Conservation (phyloP, 495 filamentous ascomycete species). For the Tuber magnatum region DNA sequence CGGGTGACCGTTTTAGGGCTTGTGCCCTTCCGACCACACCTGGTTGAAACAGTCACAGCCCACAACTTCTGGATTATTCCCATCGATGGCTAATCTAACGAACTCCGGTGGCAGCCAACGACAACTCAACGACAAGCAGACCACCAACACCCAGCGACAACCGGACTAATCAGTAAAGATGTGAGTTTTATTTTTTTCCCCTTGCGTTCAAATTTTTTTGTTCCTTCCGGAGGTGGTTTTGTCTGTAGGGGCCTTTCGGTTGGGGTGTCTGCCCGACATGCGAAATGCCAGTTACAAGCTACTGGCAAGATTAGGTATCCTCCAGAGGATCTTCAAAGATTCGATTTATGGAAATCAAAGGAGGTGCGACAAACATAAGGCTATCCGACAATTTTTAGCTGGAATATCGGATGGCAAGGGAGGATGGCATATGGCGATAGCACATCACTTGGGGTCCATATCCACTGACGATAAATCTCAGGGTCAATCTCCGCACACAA, state of each 20-base stretch:
- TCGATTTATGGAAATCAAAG: neutral
- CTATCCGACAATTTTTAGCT: slow-evolving; percentile 2
- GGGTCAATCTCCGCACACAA: slow-evolving; percentile 99
- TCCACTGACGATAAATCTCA: slow-evolving; percentile 43
- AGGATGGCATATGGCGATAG: neutral
- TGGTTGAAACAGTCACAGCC: neutral
- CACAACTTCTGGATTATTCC: neutral
- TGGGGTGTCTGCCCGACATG: neutral
- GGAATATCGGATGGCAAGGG: neutral
- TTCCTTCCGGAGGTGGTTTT: neutral
- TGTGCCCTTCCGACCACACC: neutral
- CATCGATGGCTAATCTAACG: neutral
- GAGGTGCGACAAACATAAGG: neutral
- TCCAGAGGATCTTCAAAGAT: neutral
- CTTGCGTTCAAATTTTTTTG: slow-evolving; percentile 14
- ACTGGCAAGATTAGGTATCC: neutral
- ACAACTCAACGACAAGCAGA: slow-evolving; percentile 26
- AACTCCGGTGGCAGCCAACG: slow-evolving; percentile 4
- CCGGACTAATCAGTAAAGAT: slow-evolving; percentile 30
- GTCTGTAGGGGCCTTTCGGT: neutral
- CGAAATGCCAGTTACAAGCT: neutral
- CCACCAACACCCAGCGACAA: slow-evolving; percentile 26
- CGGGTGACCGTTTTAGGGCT: neutral
- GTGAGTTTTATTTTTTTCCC: slow-evolving; percentile 31
- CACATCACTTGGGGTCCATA: slow-evolving; percentile 1